Percentiles rank a stretch among this genome's conserved stretches.
Conservation (phyloP, 768 basidiomycete genomes). For the Lactarius tabidus region DNA sequence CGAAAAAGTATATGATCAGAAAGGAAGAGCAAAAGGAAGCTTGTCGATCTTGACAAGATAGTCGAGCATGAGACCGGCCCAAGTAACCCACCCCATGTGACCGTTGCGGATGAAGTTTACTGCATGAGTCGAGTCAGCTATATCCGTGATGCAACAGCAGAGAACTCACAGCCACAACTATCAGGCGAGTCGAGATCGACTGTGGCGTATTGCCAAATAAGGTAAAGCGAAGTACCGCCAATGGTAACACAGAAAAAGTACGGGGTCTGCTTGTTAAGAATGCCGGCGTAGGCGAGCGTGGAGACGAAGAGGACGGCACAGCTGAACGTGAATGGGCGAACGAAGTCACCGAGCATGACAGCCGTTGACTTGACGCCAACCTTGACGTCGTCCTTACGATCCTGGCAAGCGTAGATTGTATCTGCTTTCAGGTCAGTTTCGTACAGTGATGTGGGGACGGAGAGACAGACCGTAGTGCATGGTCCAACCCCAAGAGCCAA, state of each 20-base stretch:
- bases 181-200: constrained; percentile 26
- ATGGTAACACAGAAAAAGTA: constrained; percentile 27
- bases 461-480: constrained; percentile 38
- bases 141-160: neutral
- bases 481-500: constrained; percentile 35
- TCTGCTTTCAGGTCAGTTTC: constrained; percentile 31
- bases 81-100: constrained; percentile 25
- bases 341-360: constrained; percentile 61
- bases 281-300: constrained; percentile 51
- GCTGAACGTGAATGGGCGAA: constrained; percentile 50
- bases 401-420: constrained; percentile 76
- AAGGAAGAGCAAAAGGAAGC: constrained; percentile 15
- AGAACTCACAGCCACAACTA: constrained; percentile 25
- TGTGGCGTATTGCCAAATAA: constrained; percentile 29
- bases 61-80: constrained; percentile 27
- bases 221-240: constrained; percentile 26
- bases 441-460: neutral
- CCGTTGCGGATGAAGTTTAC: constrained; percentile 26
- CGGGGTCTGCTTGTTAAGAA: constrained; percentile 34
- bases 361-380: constrained; percentile 74
- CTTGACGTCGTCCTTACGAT: constrained; percentile 67
- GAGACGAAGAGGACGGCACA: constrained; percentile 53
- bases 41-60: constrained; percentile 25
- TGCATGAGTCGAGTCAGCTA: neutral
- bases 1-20: neutral